phyloP scores from a whole-genome alignment of 257 asterid species.

The Ilex asprella region DNA sequence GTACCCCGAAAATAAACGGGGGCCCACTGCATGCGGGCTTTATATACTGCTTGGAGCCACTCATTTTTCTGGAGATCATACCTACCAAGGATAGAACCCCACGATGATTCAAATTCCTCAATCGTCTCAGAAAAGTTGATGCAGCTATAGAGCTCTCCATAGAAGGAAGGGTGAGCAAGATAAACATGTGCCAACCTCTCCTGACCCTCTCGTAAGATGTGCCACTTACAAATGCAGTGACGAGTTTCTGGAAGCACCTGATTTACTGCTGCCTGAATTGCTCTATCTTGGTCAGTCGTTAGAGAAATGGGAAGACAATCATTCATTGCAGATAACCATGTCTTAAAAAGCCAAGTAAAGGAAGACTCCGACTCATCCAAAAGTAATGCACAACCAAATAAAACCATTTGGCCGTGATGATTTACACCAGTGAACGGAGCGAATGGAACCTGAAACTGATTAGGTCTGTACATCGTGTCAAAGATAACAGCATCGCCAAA shows the following conservation, averaged over 20 bases:
- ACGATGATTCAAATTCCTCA: slow-evolving; percentile 65
- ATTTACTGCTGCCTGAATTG: slow-evolving; percentile 59
- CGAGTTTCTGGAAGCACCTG: slow-evolving; percentile 67
- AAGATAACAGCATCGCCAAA: slow-evolving; percentile 71
- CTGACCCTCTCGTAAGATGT: slow-evolving; percentile 81
- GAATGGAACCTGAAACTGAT: slow-evolving; percentile 72
- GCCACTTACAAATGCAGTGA: slow-evolving; percentile 83
- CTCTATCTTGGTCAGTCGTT: slow-evolving; percentile 82
- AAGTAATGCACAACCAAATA: slow-evolving; percentile 79
- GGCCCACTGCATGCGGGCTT: slow-evolving; percentile 81
- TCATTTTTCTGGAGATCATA: slow-evolving; percentile 50
- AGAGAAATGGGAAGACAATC: slow-evolving; percentile 57
- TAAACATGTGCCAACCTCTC: slow-evolving; percentile 70
- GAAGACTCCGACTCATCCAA: slow-evolving; percentile 76
- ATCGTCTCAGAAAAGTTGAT: slow-evolving; percentile 66
- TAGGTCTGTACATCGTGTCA: slow-evolving; percentile 77
- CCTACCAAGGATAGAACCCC: slow-evolving; percentile 61
- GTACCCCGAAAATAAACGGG: slow-evolving; percentile 76
- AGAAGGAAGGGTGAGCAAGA: slow-evolving; percentile 57
- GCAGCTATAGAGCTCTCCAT: slow-evolving; percentile 66
- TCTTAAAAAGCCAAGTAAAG: slow-evolving; percentile 62
- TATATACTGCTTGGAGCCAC: slow-evolving; percentile 84
- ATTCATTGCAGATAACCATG: slow-evolving; percentile 77
- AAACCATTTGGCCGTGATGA: slow-evolving; percentile 66
- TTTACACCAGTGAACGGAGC: slow-evolving; percentile 85